A percentile compares a stretch with the other conserved stretches of the same genome.
These are phyloP conservation scores for Liquidambar formosana DNA, from an alignment of 164 flowering plant genomes.

Conservation along the genomic window DNA sequence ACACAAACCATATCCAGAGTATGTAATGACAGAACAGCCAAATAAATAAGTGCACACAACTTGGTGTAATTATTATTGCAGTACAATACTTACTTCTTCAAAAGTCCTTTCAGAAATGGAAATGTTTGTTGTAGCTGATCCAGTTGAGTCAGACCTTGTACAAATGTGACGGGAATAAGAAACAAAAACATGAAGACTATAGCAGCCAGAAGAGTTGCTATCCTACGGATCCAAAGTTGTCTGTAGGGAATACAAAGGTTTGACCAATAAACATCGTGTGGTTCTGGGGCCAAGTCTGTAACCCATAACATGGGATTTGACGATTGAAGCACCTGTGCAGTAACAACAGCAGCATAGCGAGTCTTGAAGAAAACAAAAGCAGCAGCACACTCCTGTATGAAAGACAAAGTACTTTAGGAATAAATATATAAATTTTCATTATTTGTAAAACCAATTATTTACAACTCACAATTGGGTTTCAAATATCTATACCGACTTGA, in stretches of 20 bases:
- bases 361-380: constrained; percentile 92
- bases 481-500: background rate
- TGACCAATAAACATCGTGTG: constrained; percentile 87
- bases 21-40: background rate
- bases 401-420: constrained; percentile 11
- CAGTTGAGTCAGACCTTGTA: constrained; percentile 76
- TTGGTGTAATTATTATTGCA: background rate
- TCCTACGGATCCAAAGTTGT: constrained; percentile 85
- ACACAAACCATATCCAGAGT: background rate
- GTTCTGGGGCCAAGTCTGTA: constrained; percentile 87
- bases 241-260: constrained; percentile 75
- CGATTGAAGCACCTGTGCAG: constrained; percentile 71
- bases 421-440: background rate
- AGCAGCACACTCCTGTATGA: constrained; percentile 76
- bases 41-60: background rate
- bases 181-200: constrained; percentile 67
- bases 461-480: background rate
- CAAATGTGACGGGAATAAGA: constrained; percentile 76
- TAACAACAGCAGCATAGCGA: constrained; percentile 78
- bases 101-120: constrained; percentile 66
- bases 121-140: constrained; percentile 53
- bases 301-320: constrained; percentile 95
- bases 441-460: background rate
- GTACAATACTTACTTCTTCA: constrained; percentile 54
- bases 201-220: constrained; percentile 60